These are phyloP conservation scores for Ophiostoma tasmaniense DNA, from an alignment of 2,329 filamentous ascomycete species.

Conservation along the genomic window DNA sequence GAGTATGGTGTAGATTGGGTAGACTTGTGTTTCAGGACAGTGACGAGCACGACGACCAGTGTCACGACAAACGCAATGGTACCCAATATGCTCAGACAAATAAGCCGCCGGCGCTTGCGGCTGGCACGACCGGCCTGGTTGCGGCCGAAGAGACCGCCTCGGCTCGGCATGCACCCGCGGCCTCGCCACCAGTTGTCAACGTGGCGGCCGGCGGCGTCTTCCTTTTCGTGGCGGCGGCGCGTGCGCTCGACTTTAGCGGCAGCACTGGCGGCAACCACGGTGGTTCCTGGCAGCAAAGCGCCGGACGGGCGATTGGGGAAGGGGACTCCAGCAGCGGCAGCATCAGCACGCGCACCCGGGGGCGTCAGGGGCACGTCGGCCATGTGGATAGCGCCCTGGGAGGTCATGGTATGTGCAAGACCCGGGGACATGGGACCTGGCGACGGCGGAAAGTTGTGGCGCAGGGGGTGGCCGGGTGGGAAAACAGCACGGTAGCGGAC, in stretches of 20 bases:
- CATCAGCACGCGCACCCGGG: conserved; percentile 23
- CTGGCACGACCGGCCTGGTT: conserved; percentile 52
- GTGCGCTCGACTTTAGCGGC: conserved; percentile 40
- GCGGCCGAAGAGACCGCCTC: conserved; percentile 57
- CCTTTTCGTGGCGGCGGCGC: conserved; percentile 53
- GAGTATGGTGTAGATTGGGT: conserved; percentile 28
- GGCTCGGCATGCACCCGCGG: conserved; percentile 49
- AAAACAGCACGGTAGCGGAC: conserved; percentile 50
- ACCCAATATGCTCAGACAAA: conserved; percentile 46
- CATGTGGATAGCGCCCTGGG: conserved; percentile 52
- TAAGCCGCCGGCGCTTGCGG: conserved; percentile 48
- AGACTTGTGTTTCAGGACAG: conserved; percentile 30
- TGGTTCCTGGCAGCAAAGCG: conserved; percentile 33
- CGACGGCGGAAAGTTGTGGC: conserved; percentile 44
- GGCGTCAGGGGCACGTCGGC: conserved; percentile 50
- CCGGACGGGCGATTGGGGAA: conserved; percentile 39
- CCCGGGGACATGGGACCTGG: conserved; percentile 56
- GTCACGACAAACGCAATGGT: conserved; percentile 46
- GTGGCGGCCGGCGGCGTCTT: conserved; percentile 51
- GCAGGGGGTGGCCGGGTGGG: conserved; percentile 44
- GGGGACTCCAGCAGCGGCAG: conserved; percentile 21
- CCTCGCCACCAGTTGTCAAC: conserved; percentile 57
- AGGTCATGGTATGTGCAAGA: conserved; percentile 52
- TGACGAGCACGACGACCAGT: conserved; percentile 28
- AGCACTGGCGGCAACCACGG: conserved; percentile 30